phyloP scores from a whole-genome alignment of 139 green algal species.

The Choricystis sp. region DNA sequence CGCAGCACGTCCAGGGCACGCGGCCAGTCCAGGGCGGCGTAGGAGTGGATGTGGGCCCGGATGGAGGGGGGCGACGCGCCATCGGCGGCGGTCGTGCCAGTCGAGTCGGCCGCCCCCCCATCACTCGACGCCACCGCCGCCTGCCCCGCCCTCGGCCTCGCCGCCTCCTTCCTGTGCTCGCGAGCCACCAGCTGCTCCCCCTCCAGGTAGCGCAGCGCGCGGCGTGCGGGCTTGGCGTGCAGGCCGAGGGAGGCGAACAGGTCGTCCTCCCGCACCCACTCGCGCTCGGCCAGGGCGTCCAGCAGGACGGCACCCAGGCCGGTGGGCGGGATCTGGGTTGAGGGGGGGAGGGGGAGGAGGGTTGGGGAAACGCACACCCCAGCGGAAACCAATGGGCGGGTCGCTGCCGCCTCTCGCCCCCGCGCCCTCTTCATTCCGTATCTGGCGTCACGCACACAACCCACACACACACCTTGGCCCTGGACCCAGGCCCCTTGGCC shows the following conservation, averaged over 20 bases:
- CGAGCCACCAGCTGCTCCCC: conserved; percentile 8
- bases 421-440: no score
- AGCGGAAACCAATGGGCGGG: no score
- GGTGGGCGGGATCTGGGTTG: not conserved
- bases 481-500: no score
- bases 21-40: not conserved
- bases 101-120: not conserved
- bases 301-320: not conserved
- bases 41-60: not conserved
- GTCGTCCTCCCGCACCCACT: not conserved
- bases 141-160: no score
- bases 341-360: not conserved
- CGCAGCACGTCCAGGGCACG: not conserved
- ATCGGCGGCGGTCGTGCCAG: not conserved
- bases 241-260: not conserved
- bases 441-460: no score
- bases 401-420: no score
- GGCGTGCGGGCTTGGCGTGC: not conserved
- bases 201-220: conserved; percentile 18
- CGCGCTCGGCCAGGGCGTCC: not conserved
- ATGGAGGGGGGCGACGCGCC: not conserved
- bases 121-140: no score
- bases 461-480: no score
- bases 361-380: no score
- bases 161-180: not conserved